These are phyloP conservation scores for Penicillium taxi DNA, from an alignment of 495 filamentous ascomycete species.

Conservation along the genomic window DNA sequence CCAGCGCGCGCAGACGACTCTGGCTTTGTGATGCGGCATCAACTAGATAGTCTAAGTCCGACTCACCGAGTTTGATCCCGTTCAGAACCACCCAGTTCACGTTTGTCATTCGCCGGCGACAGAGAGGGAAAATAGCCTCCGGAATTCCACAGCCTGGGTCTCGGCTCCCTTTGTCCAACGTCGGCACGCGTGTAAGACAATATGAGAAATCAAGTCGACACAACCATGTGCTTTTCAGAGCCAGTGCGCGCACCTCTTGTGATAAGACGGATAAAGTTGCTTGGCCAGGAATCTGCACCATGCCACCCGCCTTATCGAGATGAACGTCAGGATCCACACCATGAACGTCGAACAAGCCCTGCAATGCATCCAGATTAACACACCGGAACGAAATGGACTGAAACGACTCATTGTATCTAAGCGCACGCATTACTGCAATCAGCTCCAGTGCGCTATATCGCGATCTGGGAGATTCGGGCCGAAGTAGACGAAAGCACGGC, in stretches of 20 bases:
- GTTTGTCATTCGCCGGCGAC: constrained; percentile 62
- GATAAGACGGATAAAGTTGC: constrained; percentile 54
- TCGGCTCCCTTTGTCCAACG: constrained; percentile 43
- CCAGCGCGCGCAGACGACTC: constrained; percentile 69
- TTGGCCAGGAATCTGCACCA: constrained; percentile 51
- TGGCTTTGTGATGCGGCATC: constrained; percentile 55
- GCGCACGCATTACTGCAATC: constrained; percentile 73
- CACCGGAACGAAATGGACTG: constrained; percentile 73
- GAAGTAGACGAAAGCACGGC: constrained; percentile 75
- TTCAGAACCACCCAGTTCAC: constrained; percentile 75
- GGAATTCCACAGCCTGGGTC: constrained; percentile 71
- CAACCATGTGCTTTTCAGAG: constrained; percentile 56
- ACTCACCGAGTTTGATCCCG: constrained; percentile 75
- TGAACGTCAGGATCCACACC: constrained; percentile 58
- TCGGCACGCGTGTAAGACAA: constrained; percentile 44
- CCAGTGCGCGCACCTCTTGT: constrained; percentile 66
- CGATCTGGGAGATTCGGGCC: constrained; percentile 47
- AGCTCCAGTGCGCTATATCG: constrained; percentile 68
- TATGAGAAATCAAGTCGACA: constrained; percentile 58
- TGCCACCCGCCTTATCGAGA: constrained; percentile 48
- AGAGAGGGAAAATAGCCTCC: constrained; percentile 71
- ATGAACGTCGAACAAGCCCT: constrained; percentile 51
- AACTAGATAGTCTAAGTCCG: constrained; percentile 66
- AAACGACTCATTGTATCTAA: constrained; percentile 91
- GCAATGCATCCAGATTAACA: constrained; percentile 61